phyloP scores from a whole-genome alignment of 176 grass and related monocot species.

The Cenchrus fungigraminus region DNA sequence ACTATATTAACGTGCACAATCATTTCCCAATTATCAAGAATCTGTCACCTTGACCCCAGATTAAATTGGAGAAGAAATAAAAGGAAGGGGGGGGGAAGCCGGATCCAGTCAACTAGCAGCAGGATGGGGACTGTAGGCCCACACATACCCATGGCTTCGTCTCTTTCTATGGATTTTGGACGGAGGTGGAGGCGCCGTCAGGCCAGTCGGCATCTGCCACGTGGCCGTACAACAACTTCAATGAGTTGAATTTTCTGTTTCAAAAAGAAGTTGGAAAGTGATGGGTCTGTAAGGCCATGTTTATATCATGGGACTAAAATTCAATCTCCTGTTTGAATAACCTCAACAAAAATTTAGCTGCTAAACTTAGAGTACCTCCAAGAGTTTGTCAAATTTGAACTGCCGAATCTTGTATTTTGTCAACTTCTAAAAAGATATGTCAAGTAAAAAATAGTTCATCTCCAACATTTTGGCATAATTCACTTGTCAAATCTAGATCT shows the following conservation, averaged over 20 bases:
- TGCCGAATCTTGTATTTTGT: too few species aligned
- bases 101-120: neutral
- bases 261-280: neutral
- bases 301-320: too few species aligned
- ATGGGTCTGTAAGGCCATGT: neutral
- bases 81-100: neutral
- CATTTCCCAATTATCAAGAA: slow-evolving; percentile 5
- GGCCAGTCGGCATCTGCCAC: slow-evolving; percentile 6
- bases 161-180: slow-evolving; percentile 28
- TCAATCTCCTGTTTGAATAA: too few species aligned
- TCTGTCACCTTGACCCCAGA: neutral
- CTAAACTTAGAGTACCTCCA: too few species aligned
- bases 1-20: neutral
- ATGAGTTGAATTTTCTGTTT: neutral
- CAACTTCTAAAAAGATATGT: too few species aligned
- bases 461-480: too few species aligned
- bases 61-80: neutral
- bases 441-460: too few species aligned
- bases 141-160: neutral
- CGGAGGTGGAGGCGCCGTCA: slow-evolving; percentile 32
- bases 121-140: neutral
- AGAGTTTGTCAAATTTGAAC: too few species aligned
- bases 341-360: too few species aligned
- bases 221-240: neutral
- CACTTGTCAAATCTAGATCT: too few species aligned